Evolutionary conservation across 352 stramenopile genomes (phyloP).

Genomic region (Pythium myriotylum): DNA sequence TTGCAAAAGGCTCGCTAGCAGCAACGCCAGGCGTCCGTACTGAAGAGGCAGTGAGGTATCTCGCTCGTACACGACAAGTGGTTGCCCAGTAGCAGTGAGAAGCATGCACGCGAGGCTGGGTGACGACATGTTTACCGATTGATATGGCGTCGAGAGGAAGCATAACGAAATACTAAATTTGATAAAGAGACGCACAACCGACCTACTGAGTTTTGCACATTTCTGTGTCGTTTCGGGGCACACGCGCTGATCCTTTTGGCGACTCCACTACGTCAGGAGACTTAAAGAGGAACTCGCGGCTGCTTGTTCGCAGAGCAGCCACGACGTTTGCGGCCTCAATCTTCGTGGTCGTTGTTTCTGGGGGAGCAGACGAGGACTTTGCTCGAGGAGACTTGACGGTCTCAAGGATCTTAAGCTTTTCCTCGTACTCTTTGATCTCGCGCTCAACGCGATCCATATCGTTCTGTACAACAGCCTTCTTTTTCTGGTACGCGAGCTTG

Average conservation of each 20-base stretch:
- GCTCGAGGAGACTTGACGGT: constrained; percentile 23
- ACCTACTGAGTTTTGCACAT: constrained; percentile 37
- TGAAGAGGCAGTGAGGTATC: constrained; percentile 46
- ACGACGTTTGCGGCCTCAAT: neutral
- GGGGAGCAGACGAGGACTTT: neutral
- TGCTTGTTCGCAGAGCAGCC: constrained; percentile 17
- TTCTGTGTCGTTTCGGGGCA: constrained; percentile 33
- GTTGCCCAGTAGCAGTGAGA: constrained; percentile 47
- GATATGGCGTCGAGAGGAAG: neutral
- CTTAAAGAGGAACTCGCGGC: constrained; percentile 48
- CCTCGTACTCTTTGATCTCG: constrained; percentile 34
- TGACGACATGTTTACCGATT: constrained; percentile 5
- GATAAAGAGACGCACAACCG: neutral
- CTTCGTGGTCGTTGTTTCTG: neutral
- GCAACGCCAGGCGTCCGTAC: constrained; percentile 43
- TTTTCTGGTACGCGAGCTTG: constrained; percentile 49
- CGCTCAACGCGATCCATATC: constrained; percentile 32
- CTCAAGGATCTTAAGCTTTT: constrained; percentile 39
- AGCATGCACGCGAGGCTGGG: constrained; percentile 47
- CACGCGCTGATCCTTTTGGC: constrained; percentile 8
- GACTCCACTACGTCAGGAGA: constrained; percentile 14
- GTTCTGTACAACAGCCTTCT: constrained; percentile 38
- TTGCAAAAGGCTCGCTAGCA: constrained; percentile 64
- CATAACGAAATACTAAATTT: neutral
- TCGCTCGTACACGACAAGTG: constrained; percentile 51